Conservation (phyloP, 2,329 filamentous ascomycete species). For the Pseudogymnoascus sp. region DNA sequence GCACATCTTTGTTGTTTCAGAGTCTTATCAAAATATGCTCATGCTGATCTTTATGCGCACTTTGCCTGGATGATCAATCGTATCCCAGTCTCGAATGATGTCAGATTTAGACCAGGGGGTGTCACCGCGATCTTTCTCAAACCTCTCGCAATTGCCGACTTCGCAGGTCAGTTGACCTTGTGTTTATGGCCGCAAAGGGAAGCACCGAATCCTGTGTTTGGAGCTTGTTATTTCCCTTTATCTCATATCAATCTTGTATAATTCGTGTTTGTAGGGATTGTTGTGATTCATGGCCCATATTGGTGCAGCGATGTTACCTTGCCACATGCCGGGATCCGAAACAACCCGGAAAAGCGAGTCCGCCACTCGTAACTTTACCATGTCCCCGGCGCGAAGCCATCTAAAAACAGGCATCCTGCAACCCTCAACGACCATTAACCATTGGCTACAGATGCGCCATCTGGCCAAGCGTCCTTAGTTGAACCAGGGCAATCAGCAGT, state of each 20-base stretch:
- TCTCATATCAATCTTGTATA: background rate
- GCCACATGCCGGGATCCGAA: constrained; percentile 10
- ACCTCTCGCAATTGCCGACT: background rate
- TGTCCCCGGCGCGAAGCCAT: background rate
- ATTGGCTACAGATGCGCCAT: constrained; percentile 2
- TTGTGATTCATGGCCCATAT: background rate
- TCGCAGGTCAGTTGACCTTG: background rate
- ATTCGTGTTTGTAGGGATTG: background rate
- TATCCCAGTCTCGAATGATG: constrained; percentile 5
- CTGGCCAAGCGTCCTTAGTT: background rate
- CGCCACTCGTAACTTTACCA: constrained; percentile 5
- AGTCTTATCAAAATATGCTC: constrained; percentile 8
- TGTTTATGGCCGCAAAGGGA: background rate
- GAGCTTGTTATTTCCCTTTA: background rate
- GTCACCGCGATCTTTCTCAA: constrained; percentile 1
- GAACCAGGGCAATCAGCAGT: constrained; percentile 1
- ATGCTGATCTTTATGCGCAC: background rate
- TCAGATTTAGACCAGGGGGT: constrained; percentile 1
- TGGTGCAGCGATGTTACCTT: background rate
- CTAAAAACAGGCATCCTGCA: constrained; percentile 5
- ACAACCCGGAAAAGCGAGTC: background rate
- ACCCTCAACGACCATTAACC: background rate
- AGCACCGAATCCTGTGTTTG: background rate
- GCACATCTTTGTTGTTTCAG: constrained; percentile 6
- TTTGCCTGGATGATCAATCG: background rate